A percentile compares a stretch with the other conserved stretches of the same genome.
phyloP scores from a whole-genome alignment of 1,284 basidiomycete genomes.

The Cutaneotrichosporon arboriforme region DNA sequence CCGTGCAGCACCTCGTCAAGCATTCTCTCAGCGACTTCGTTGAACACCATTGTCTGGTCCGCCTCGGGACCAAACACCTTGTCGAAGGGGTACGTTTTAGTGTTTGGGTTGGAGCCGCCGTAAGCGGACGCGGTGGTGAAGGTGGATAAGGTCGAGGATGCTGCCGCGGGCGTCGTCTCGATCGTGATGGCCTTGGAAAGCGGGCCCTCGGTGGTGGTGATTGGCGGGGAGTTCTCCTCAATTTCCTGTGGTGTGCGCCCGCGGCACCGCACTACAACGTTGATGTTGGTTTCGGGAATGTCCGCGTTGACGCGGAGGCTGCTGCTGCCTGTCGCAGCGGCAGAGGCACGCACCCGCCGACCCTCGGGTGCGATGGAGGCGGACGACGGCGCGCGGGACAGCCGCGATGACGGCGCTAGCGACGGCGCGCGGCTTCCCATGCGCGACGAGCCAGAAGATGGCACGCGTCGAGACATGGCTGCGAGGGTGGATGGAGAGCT shows the following conservation, averaged over 20 bases:
- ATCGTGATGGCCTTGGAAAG: conserved; percentile 70
- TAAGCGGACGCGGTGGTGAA: conserved; percentile 50
- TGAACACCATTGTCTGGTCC: conserved; percentile 89
- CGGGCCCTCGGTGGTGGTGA: conserved; percentile 67
- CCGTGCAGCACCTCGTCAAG: conserved; percentile 87
- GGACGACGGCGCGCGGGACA: background rate
- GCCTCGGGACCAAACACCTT: conserved; percentile 94
- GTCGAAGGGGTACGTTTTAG: conserved; percentile 84
- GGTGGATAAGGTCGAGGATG: conserved; percentile 21
- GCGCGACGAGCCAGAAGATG: conserved; percentile 11
- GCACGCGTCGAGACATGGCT: conserved; percentile 29
- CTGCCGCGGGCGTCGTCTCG: conserved; percentile 54
- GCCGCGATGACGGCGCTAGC: conserved; percentile 6
- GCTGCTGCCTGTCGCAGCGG: background rate
- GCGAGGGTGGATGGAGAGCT: background rate
- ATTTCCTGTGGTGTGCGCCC: conserved; percentile 63
- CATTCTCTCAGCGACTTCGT: conserved; percentile 88
- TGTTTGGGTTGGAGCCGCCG: conserved; percentile 42
- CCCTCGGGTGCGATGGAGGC: background rate
- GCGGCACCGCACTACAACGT: conserved; percentile 84
- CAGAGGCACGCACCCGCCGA: background rate
- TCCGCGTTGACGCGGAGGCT: conserved; percentile 5
- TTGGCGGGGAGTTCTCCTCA: conserved; percentile 71
- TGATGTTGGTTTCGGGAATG: conserved; percentile 59
- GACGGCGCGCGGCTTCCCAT: conserved; percentile 19